phyloP scores from a whole-genome alignment of 2,329 filamentous ascomycete species.

The Hymenoscyphus scutula region DNA sequence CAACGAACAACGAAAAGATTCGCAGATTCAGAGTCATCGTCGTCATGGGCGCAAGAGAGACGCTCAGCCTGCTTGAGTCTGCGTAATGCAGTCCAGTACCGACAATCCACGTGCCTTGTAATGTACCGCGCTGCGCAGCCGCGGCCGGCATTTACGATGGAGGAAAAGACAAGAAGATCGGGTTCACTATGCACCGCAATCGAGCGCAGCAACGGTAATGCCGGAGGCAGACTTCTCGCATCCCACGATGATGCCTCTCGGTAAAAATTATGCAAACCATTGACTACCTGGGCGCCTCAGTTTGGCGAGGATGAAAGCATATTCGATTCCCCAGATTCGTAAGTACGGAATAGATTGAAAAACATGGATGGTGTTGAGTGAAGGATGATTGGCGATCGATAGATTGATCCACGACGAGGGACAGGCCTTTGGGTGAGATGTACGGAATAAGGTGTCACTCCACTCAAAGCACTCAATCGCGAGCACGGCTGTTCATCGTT shows the following conservation, averaged over 20 bases:
- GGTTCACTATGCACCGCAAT: background rate
- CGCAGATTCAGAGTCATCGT: background rate
- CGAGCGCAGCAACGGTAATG: background rate
- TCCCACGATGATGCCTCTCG: background rate
- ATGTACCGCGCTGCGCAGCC: no score
- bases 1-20: background rate
- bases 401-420: background rate
- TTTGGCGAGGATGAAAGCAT: background rate
- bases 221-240: background rate
- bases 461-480: background rate
- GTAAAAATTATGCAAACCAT: background rate
- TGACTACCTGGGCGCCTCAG: background rate
- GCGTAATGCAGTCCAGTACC: no score
- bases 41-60: background rate
- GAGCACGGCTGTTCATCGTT: background rate
- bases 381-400: background rate
- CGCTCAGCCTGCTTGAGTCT: no score
- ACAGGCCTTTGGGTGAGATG: no score
- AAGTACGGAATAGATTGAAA: background rate
- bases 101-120: no score
- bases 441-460: background rate
- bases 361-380: background rate
- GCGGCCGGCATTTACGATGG: no score
- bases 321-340: background rate
- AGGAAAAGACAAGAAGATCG: no score